Conservation (phyloP, 75 land plant species). For the Isoetes taiwanensis region DNA sequence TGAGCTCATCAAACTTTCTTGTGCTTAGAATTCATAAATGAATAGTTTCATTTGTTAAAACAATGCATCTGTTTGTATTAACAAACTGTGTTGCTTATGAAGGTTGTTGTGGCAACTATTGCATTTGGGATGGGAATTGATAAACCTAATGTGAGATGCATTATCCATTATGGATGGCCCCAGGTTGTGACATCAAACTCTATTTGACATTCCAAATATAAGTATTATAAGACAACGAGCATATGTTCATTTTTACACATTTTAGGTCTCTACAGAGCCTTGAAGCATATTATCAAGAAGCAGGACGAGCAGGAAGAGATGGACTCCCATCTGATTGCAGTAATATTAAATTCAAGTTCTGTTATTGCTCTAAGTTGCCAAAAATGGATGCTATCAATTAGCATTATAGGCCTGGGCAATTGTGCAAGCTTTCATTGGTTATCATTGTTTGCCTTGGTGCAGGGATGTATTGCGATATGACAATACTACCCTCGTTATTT, state of each 20-base stretch:
- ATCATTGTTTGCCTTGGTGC: constrained; percentile 9
- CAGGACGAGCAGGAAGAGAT: constrained; percentile 75
- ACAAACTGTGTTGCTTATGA: neutral
- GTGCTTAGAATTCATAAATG: neutral
- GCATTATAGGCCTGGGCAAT: neutral
- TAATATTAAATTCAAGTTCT: no score
- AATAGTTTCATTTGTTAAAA: neutral
- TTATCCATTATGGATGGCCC: constrained; percentile 90
- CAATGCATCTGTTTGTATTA: neutral
- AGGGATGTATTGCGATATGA: constrained; percentile 53
- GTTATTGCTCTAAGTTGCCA: no score
- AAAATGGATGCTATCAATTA: no score
- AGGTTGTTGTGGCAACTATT: constrained; percentile 83
- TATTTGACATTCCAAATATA: neutral
- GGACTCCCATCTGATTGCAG: constrained; percentile 51
- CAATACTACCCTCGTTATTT: constrained; percentile 47
- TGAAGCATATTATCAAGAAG: constrained; percentile 79
- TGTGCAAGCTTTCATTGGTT: constrained; percentile 1
- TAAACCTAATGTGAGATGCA: constrained; percentile 55
- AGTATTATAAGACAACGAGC: no score
- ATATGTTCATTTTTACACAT: no score
- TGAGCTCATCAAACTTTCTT: constrained; percentile 5
- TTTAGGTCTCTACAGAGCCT: constrained; percentile 54
- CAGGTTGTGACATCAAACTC: constrained; percentile 15
- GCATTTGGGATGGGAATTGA: constrained; percentile 95